These are phyloP conservation scores for Erodium maritimum DNA, from an alignment of 345 rosid genomes.

Conservation along the genomic window DNA sequence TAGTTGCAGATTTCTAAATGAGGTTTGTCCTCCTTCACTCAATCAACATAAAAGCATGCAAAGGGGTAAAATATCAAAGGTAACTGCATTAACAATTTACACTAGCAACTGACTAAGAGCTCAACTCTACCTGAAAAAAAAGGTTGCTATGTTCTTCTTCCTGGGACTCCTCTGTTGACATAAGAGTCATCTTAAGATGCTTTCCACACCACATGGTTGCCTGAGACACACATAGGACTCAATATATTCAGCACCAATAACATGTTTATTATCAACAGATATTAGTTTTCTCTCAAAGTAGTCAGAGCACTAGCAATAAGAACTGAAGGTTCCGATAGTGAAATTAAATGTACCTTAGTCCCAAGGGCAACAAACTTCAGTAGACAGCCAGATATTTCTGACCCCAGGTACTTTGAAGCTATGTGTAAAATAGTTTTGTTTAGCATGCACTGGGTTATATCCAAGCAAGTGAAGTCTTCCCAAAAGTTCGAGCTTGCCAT, in stretches of 20 bases:
- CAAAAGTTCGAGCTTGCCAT: conserved; percentile 45
- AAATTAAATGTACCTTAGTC: conserved; percentile 39
- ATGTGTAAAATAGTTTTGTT: conserved; percentile 54
- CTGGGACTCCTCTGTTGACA: conserved; percentile 74
- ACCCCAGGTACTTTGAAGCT: conserved; percentile 43
- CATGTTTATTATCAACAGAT: background rate
- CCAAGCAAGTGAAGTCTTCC: conserved; percentile 93
- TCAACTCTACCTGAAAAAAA: conserved; percentile 47
- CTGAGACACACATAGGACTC: conserved; percentile 20
- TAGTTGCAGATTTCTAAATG: background rate
- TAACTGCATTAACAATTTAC: background rate
- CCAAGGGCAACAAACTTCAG: conserved; percentile 40
- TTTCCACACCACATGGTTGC: conserved; percentile 75
- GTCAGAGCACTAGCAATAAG: background rate
- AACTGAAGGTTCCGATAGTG: background rate
- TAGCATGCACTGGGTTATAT: conserved; percentile 62
- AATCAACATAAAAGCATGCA: background rate
- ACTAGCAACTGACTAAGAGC: background rate
- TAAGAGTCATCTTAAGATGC: conserved; percentile 70
- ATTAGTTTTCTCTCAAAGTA: background rate
- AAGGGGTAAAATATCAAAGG: background rate
- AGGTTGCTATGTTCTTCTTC: conserved; percentile 65
- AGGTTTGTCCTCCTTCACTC: background rate
- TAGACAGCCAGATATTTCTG: conserved; percentile 31
- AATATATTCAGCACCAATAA: background rate